Base-by-base conservation (phyloP, 371 early-diverging fungal genomes). In the Lichtheimia ramosa region DNA sequence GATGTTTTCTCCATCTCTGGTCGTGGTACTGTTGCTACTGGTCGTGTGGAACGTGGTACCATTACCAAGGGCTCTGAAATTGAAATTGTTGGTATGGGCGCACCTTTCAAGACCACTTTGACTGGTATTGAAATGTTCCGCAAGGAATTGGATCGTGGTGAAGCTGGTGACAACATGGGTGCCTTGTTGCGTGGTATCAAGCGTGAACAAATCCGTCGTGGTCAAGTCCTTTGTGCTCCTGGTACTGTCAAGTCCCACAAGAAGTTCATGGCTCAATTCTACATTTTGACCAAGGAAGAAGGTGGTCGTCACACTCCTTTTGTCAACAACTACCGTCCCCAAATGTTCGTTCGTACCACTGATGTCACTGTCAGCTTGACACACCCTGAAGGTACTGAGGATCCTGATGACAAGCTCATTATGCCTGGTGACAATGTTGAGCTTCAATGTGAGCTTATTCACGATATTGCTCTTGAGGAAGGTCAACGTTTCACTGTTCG, bases 71-170 rank as follows among this genome's bases (percentile, higher is more conserved):
- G 96, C 70, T 83, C 85, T 62, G 95, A 97, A 83, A 89, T 99
- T 51, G 98, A 97, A 80, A 87, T 99, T 77, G 91, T 98, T 61
- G 99, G 99, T 59, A 92, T 89, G 77, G 97, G 97, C 20, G 76
- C 83, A 43, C 86, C 88, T 56, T 68, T 87, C 69, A 96, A 95
- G 89, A 95, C 97, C 55, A 92, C 86, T 28, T 80, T 96, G 64
- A 97, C 96, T 20, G 97, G 98, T 69, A 89, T 98, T 66, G 98
- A 98, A 77, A 97, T 97, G 97, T 97, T 97, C 94, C 96, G 96
- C 84, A 97, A 98, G 85, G 92, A 93, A 83, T 90, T 98, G 60
- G 97, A 96, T 71, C 90, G 89, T 68, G 98, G 96, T 70, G 92
- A 96, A 75, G 97, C 99, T 66, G 98, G 99, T 81, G 98, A 98